Base-by-base conservation (phyloP, 805 yeast genomes). In the Alloascoidea africana region DNA sequence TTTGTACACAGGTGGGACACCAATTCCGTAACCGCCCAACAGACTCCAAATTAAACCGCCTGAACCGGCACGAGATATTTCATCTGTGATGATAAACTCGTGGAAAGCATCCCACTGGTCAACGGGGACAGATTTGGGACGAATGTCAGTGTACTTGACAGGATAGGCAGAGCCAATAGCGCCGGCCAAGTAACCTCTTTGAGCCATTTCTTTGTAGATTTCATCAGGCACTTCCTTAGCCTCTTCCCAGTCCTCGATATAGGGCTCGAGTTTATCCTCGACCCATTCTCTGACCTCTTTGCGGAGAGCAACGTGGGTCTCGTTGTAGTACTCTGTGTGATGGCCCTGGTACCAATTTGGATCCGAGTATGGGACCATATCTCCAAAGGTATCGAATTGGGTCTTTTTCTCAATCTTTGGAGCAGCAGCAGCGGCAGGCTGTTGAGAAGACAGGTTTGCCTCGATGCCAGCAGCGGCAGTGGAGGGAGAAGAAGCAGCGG, bases 161-260 rank as follows among this genome's bases (percentile, higher is more conserved):
- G 37, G 39, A 16, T 37, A 37, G 11, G 36, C 14, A 37, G 15
- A 38, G n/a, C 19, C 38, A 6, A 37, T 18, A 15, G 14, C 13
- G 5, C 36, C 36, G 4, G 39, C 38, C 13, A 37, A 16, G 17
- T 37, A 37, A 16, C 39, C 39, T 8, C 38, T 15, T 13, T 14
- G 14, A 11, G 32, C 39, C 14, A 34, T 17, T 35, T 37, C 18
- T 18, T 32, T 6, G 16, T 37, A 37, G 14, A 37, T n/a, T 5
- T n/a, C 17, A 8, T 27, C 14, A 14, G 19, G 34, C 15, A 62
- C 49, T 35, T 49, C 62, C 30, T 57, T 59, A 27, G 40, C 48
- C 39, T 44, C 62, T 38, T 61, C 66, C 66, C 66, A 61, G 38
- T 61, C 66, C 38, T 58, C 63, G 4, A 55, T 63, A 36, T 49